phyloP scores from a whole-genome alignment of 2,329 filamentous ascomycete genomes.

The Aspergillus udagawae region DNA sequence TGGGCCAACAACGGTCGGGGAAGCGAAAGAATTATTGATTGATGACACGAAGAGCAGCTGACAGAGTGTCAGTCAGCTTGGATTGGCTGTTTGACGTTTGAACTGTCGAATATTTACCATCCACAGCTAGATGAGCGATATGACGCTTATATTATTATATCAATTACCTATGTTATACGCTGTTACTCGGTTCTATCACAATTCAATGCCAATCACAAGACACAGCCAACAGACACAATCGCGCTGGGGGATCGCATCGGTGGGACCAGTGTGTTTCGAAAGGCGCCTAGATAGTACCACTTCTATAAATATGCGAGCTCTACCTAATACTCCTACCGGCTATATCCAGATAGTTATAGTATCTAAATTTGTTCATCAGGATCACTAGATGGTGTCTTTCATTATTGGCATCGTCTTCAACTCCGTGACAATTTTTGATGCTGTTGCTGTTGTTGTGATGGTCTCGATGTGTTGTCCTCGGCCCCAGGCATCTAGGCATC shows the following conservation, averaged over 20 bases:
- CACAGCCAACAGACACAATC: neutral
- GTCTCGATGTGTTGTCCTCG: neutral
- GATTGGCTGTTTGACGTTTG: neutral
- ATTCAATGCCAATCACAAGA: neutral
- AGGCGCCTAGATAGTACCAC: constrained; percentile 8
- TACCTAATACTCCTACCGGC: neutral
- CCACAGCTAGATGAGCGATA: neutral
- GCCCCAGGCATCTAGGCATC: constrained; percentile 16
- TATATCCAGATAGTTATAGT: neutral
- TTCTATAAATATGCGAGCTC: neutral
- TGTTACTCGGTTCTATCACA: neutral
- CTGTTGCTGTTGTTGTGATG: neutral
- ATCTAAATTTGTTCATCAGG: neutral
- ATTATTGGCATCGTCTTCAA: neutral
- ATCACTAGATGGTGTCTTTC: neutral
- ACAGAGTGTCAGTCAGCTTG: neutral
- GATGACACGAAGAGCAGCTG: neutral
- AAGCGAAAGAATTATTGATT: neutral
- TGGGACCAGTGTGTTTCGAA: constrained; percentile 19
- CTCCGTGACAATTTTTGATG: neutral
- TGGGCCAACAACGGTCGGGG: neutral
- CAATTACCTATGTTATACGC: neutral
- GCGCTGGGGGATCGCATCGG: neutral
- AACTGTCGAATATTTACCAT: neutral
- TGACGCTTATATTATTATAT: neutral